Conservation (phyloP, 2,329 filamentous ascomycete species). For the Salinomyces thailandicus region DNA sequence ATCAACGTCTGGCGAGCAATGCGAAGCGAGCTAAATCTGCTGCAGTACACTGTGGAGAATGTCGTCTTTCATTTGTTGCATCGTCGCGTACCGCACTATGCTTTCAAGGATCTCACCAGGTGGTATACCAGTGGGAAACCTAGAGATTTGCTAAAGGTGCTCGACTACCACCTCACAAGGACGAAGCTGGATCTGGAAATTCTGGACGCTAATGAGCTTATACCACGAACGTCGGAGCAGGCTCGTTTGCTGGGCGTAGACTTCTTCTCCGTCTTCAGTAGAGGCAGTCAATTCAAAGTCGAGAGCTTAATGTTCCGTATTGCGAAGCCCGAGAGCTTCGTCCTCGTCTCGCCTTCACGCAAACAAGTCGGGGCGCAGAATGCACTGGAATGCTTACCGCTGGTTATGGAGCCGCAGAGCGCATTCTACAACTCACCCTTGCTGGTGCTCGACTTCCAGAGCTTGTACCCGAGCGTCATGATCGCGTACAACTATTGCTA, state of each 20-base stretch:
- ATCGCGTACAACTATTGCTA: slow-evolving; percentile 99
- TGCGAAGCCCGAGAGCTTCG: slow-evolving; percentile 89
- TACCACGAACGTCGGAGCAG: slow-evolving; percentile 85
- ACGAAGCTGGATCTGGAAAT: slow-evolving; percentile 82
- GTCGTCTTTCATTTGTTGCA: slow-evolving; percentile 86
- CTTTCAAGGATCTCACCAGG: slow-evolving; percentile 62
- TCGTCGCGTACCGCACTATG: slow-evolving; percentile 77
- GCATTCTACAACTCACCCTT: slow-evolving; percentile 86
- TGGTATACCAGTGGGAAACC: slow-evolving; percentile 68
- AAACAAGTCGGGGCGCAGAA: slow-evolving; percentile 93
- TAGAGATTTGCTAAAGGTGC: slow-evolving; percentile 59
- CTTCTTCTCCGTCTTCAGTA: slow-evolving; percentile 90
- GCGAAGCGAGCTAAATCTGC: slow-evolving; percentile 78
- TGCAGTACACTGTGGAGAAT: slow-evolving; percentile 95
- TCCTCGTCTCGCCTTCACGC: slow-evolving; percentile 78
- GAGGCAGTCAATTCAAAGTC: slow-evolving; percentile 96
- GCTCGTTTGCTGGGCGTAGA: slow-evolving; percentile 86
- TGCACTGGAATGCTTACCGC: slow-evolving; percentile 80
- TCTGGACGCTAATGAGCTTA: slow-evolving; percentile 77
- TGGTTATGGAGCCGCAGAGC: slow-evolving; percentile 96
- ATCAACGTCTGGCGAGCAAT: slow-evolving; percentile 97
- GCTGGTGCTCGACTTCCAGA: slow-evolving; percentile 90
- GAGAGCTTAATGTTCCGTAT: slow-evolving; percentile 98
- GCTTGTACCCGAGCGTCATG: slow-evolving; percentile 93
- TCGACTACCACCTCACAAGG: slow-evolving; percentile 67